phyloP scores from a whole-genome alignment of 2,329 filamentous ascomycete species.

The Alternaria sp. region DNA sequence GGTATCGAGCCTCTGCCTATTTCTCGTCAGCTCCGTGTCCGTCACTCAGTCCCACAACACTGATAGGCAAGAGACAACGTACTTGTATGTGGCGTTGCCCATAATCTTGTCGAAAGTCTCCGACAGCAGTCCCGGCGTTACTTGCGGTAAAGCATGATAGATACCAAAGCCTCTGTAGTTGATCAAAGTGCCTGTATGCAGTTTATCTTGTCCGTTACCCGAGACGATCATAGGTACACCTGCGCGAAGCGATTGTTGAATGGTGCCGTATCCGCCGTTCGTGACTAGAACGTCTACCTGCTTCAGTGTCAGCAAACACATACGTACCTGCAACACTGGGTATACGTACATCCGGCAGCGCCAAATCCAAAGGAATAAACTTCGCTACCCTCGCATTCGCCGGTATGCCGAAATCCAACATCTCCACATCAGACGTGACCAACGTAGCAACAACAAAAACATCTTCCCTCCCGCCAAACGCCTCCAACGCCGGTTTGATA shows the following conservation, averaged over 20 bases:
- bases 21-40: background rate
- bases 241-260: slow-evolving; percentile 54
- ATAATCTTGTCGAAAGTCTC: slow-evolving; percentile 8
- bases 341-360: slow-evolving; percentile 41
- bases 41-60: background rate
- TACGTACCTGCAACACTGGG: background rate
- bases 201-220: slow-evolving; percentile 49
- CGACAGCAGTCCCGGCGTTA: background rate
- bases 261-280: slow-evolving; percentile 58
- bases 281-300: slow-evolving; percentile 52
- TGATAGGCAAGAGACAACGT: background rate
- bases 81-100: slow-evolving; percentile 8
- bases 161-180: slow-evolving; percentile 15
- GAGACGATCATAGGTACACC: slow-evolving; percentile 57
- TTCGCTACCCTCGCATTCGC: slow-evolving; percentile 54
- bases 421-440: slow-evolving; percentile 31
- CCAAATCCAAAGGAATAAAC: slow-evolving; percentile 56
- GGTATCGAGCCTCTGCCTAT: background rate
- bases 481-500: slow-evolving; percentile 54
- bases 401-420: slow-evolving; percentile 35
- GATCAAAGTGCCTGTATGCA: slow-evolving; percentile 46
- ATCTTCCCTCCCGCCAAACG: slow-evolving; percentile 51
- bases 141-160: slow-evolving; percentile 10
- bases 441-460: slow-evolving; percentile 46
- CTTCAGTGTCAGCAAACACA: background rate